phyloP scores from a whole-genome alignment of 2,329 filamentous ascomycete species.

The Venturia nashicola region DNA sequence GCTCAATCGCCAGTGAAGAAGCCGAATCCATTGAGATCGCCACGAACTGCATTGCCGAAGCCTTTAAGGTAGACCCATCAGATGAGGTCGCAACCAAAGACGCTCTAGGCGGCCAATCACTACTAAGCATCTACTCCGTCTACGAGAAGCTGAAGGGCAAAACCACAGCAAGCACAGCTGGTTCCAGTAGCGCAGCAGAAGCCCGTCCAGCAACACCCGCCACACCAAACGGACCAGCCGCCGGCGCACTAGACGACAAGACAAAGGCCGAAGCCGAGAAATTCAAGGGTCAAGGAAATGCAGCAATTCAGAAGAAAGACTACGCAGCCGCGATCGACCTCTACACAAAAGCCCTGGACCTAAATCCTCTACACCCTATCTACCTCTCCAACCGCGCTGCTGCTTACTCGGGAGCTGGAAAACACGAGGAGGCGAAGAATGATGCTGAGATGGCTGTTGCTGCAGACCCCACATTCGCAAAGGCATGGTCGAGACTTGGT shows the following conservation, averaged over 20 bases:
- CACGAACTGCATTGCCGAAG: slow-evolving; percentile 84
- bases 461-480: slow-evolving; percentile 86
- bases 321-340: slow-evolving; percentile 70
- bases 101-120: slow-evolving; percentile 74
- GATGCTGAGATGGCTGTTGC: slow-evolving; percentile 87
- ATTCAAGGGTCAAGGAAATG: slow-evolving; percentile 84
- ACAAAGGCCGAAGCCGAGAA: slow-evolving; percentile 69
- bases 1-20: slow-evolving; percentile 78
- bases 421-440: slow-evolving; percentile 71
- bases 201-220: slow-evolving; percentile 29
- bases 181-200: slow-evolving; percentile 27
- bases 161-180: slow-evolving; percentile 34
- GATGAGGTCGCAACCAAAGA: slow-evolving; percentile 60
- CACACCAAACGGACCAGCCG: slow-evolving; percentile 28
- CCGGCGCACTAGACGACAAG: slow-evolving; percentile 22
- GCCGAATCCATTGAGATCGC: slow-evolving; percentile 90
- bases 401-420: slow-evolving; percentile 71
- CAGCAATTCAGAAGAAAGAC: slow-evolving; percentile 90
- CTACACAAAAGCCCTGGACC: slow-evolving; percentile 75
- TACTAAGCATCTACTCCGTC: slow-evolving; percentile 84
- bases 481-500: slow-evolving; percentile 90
- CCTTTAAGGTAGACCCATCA: slow-evolving; percentile 85
- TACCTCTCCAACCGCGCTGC: slow-evolving; percentile 97
- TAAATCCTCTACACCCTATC: slow-evolving; percentile 79
- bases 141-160: slow-evolving; percentile 87